phyloP scores from a whole-genome alignment of 192 early-diverging fungal species.

The Coemansia sp. region DNA sequence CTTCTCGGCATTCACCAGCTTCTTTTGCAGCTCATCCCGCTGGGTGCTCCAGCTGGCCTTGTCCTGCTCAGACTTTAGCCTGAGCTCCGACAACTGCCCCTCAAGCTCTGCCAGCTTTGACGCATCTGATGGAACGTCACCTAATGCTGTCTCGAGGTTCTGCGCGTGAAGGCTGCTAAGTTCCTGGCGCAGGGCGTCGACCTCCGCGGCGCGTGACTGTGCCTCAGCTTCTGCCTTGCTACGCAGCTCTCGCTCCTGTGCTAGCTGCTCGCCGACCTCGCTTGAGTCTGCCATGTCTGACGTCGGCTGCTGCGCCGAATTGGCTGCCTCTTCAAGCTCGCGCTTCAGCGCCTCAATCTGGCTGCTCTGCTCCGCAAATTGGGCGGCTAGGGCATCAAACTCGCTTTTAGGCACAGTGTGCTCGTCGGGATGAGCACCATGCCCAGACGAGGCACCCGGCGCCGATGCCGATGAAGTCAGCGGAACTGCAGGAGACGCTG shows the following conservation, averaged over 20 bases:
- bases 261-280: background rate
- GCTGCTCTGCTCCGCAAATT: constrained; percentile 21
- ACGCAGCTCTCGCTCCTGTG: constrained; percentile 23
- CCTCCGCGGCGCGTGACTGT: constrained; percentile 9
- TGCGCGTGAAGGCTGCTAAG: constrained; percentile 8
- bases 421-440: background rate
- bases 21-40: constrained; percentile 39
- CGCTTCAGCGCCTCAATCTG: constrained; percentile 25
- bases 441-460: background rate
- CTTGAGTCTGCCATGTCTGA: background rate
- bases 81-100: constrained; percentile 20
- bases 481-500: constrained; percentile 21
- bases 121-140: constrained; percentile 4
- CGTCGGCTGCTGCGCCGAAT: no score
- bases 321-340: constrained; percentile 11
- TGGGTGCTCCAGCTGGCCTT: constrained; percentile 19
- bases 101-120: constrained; percentile 19
- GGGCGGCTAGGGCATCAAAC: constrained; percentile 21
- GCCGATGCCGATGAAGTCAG: background rate
- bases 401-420: constrained; percentile 23
- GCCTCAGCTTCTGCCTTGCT: constrained; percentile 15
- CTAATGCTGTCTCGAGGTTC: background rate
- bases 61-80: constrained; percentile 8
- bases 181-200: constrained; percentile 11
- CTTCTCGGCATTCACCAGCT: constrained; percentile 48